A percentile compares a stretch with the other conserved stretches of the same genome.
phyloP scores from a whole-genome alignment of 1,284 basidiomycete genomes.

The Serendipita sp. region DNA sequence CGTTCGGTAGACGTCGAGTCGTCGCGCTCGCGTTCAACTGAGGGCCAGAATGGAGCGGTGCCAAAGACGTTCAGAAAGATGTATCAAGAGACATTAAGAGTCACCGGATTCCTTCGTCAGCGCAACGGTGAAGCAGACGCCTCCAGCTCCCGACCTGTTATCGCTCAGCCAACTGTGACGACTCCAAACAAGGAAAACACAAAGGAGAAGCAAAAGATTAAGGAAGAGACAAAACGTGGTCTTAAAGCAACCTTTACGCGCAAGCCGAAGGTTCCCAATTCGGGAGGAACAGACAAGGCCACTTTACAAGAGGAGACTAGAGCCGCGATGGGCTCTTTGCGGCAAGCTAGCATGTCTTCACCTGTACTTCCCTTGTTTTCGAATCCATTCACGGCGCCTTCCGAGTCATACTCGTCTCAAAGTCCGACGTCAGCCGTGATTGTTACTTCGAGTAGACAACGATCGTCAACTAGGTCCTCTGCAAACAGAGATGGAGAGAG shows the following conservation, averaged over 20 bases:
- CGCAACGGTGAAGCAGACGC: not conserved
- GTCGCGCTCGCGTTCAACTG: not conserved
- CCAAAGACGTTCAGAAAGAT: not conserved
- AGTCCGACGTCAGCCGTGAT: not conserved
- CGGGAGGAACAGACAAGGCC: not conserved
- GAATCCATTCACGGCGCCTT: not conserved
- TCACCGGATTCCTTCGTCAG: not conserved
- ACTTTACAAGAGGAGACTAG: not conserved
- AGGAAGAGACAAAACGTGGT: not conserved
- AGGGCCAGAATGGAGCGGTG: not conserved
- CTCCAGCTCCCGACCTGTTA: not conserved
- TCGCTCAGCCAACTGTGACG: not conserved
- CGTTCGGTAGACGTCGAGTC: not conserved
- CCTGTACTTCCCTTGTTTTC: slow-evolving; percentile 1
- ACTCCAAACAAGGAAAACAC: not conserved
- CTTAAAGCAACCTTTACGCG: slow-evolving; percentile 2
- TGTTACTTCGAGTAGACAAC: not conserved
- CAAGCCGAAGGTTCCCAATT: slow-evolving; percentile 4
- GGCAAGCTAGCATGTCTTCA: slow-evolving; percentile 5
- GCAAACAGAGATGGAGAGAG: not conserved
- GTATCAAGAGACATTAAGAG: not conserved
- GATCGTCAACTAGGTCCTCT: not conserved
- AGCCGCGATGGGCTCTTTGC: slow-evolving; percentile 1
- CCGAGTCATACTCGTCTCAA: not conserved
- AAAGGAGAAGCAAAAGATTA: not conserved